Conservation (phyloP, 768 basidiomycete genomes). For the Suillus plorans region DNA sequence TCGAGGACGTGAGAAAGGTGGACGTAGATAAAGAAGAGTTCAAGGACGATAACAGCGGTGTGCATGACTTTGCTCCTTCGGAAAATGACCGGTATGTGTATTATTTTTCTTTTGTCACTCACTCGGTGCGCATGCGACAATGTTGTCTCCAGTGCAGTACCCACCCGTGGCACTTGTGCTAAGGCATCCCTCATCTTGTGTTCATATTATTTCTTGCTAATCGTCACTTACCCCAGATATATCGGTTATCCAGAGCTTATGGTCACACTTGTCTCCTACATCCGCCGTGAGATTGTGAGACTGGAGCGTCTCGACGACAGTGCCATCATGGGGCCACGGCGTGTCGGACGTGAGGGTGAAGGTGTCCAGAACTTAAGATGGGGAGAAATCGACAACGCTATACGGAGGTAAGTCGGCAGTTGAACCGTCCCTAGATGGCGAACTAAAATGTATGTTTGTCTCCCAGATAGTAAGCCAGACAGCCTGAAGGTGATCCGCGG, state of each 20-base stretch:
- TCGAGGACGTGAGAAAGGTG: slow-evolving; percentile 58
- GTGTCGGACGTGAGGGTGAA: slow-evolving; percentile 33
- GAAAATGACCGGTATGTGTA: slow-evolving; percentile 39
- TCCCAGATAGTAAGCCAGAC: neutral
- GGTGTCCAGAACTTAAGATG: slow-evolving; percentile 30
- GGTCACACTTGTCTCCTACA: slow-evolving; percentile 64
- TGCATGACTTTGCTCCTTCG: slow-evolving; percentile 62
- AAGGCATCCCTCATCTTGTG: neutral
- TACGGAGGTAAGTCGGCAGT: neutral
- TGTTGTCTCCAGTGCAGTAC: neutral
- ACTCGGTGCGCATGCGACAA: neutral
- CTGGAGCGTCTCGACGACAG: slow-evolving; percentile 58
- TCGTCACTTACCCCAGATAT: slow-evolving; percentile 48
- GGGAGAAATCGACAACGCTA: slow-evolving; percentile 9
- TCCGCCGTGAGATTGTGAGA: slow-evolving; percentile 69
- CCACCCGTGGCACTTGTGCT: neutral
- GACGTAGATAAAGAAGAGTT: slow-evolving; percentile 58
- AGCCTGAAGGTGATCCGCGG: neutral
- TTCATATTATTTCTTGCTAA: neutral
- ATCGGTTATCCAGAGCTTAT: slow-evolving; percentile 75
- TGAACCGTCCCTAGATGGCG: too few relatives aligned
- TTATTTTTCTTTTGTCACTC: neutral
- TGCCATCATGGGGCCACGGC: slow-evolving; percentile 30
- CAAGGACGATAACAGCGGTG: slow-evolving; percentile 67
- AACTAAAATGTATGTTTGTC: neutral